Evolutionary conservation across 345 rosid species (phyloP).

Genomic region (Dimocarpus longan): DNA sequence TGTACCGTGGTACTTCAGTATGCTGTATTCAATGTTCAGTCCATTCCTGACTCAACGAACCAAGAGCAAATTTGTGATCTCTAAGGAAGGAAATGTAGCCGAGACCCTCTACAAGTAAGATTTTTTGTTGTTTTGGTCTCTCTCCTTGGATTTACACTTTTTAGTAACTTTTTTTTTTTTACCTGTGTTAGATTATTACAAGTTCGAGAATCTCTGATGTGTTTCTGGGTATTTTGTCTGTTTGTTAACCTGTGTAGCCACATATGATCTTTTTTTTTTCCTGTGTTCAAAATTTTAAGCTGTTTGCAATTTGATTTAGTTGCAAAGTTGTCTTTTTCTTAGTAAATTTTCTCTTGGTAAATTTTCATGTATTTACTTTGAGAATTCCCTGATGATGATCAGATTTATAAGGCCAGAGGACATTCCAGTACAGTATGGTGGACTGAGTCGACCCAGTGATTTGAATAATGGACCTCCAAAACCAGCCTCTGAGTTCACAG

Average conservation of each 20-base stretch:
- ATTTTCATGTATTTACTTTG: neutral
- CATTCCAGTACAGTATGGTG: constrained; percentile 91
- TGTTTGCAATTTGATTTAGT: neutral
- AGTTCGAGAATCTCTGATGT: neutral
- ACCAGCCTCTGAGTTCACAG: constrained; percentile 87
- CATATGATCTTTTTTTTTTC: neutral
- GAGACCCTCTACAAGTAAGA: constrained; percentile 94
- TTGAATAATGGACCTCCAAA: constrained; percentile 64
- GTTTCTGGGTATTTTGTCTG: neutral
- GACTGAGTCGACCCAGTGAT: constrained; percentile 73
- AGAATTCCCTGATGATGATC: neutral
- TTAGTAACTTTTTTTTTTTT: neutral
- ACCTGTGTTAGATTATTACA: neutral
- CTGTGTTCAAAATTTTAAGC: neutral
- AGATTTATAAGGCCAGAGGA: constrained; percentile 93
- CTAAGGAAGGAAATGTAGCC: constrained; percentile 85
- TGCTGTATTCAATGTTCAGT: constrained; percentile 82
- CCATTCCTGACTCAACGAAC: constrained; percentile 95
- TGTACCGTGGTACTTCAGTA: constrained; percentile 97
- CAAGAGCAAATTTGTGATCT: constrained; percentile 93
- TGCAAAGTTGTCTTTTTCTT: neutral
- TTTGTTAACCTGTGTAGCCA: neutral
- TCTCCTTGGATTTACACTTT: neutral
- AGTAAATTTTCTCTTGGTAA: neutral
- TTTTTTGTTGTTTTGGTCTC: too few species aligned